Conservation (phyloP, 495 filamentous ascomycete species). For the Daldinia bambusicola region DNA sequence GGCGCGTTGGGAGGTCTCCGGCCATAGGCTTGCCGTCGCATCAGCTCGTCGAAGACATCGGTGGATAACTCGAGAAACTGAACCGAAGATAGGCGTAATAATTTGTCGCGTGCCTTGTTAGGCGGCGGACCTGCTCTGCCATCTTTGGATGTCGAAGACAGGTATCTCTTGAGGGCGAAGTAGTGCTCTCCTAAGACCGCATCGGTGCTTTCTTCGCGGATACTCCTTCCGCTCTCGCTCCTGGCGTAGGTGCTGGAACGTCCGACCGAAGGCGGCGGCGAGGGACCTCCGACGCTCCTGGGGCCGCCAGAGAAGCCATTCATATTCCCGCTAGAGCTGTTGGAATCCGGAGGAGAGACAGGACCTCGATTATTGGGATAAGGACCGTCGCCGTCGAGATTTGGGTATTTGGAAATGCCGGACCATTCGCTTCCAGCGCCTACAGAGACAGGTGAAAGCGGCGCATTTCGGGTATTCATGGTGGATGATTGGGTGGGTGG, state of each 20-base stretch:
- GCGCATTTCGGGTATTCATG: slow-evolving; percentile 66
- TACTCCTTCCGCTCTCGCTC: slow-evolving; percentile 67
- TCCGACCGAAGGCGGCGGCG: slow-evolving; percentile 86
- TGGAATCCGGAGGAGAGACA: slow-evolving; percentile 76
- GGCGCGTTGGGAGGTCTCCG: slow-evolving; percentile 65
- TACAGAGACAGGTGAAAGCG: slow-evolving; percentile 84
- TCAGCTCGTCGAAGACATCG: slow-evolving; percentile 95
- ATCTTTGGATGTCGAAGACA: slow-evolving; percentile 75
- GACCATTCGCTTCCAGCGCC: slow-evolving; percentile 90
- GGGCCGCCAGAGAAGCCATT: slow-evolving; percentile 64
- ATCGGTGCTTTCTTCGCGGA: slow-evolving; percentile 62
- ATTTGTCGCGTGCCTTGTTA: slow-evolving; percentile 91
- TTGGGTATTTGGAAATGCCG: slow-evolving; percentile 75
- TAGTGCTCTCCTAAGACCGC: slow-evolving; percentile 79
- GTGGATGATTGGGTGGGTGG: slow-evolving; percentile 42
- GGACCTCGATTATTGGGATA: slow-evolving; percentile 68
- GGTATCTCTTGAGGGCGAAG: slow-evolving; percentile 77
- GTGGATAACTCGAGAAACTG: slow-evolving; percentile 98
- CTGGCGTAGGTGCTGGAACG: slow-evolving; percentile 75
- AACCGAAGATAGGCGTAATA: slow-evolving; percentile 84
- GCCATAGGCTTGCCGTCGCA: slow-evolving; percentile 76
- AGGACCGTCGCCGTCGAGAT: slow-evolving; percentile 63
- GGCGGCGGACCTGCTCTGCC: slow-evolving; percentile 77
- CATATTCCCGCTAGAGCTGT: slow-evolving; percentile 67
- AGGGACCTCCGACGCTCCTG: slow-evolving; percentile 70